Base-by-base conservation (phyloP, 345 rosid species). In the Acer yangbiense region DNA sequence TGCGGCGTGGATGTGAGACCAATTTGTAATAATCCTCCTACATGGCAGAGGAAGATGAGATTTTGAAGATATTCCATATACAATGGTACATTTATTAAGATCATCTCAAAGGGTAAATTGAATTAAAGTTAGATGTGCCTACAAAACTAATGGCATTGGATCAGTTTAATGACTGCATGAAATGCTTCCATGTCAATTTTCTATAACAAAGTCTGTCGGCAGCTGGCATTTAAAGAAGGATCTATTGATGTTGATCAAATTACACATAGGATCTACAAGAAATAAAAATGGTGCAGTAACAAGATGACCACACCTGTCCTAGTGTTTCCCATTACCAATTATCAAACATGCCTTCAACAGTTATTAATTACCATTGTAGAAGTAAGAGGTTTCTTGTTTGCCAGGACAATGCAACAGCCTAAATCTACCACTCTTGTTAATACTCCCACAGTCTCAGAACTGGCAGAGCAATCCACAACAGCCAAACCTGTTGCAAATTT, bases 341-440 rank as follows among this genome's bases (percentile, higher is more conserved):
- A 69, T 55, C 10, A 77, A 77, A 39, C 21, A 64, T 18, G 73
- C 12, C 41, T 21, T 52, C 43, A 57, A 67, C 48, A 74, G 60
- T 41, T 25, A 70, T 83, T 90, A 95, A 68, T 83, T 90, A 95
- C 98, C 90, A 91, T 75, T 46, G 92, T 77, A 60, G 94, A 85
- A 18, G 99, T 92, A 74, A 92, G 91, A 81, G 99, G 98, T 84
- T 93, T 95, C 87, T 95, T 95, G 79, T 95, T 93, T 61, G 99
- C 99, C 72, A 95, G 75, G 85, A 95, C 92, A 44, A 85, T n/a
- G 67, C 92, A 93, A 79, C 98, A 90, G 75, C 98, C 90, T 70
- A 84, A 72, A 64, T 89, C 93, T 61, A 88, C 88, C 70, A 81
- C 92, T 81, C 78, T 82, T 32, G 75, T 84, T 77, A 93, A 83